A percentile compares a stretch with the other conserved stretches of the same genome.
Evolutionary conservation across 2,329 filamentous ascomycete genomes (phyloP).

Genomic region (Aspergillus udagawae): DNA sequence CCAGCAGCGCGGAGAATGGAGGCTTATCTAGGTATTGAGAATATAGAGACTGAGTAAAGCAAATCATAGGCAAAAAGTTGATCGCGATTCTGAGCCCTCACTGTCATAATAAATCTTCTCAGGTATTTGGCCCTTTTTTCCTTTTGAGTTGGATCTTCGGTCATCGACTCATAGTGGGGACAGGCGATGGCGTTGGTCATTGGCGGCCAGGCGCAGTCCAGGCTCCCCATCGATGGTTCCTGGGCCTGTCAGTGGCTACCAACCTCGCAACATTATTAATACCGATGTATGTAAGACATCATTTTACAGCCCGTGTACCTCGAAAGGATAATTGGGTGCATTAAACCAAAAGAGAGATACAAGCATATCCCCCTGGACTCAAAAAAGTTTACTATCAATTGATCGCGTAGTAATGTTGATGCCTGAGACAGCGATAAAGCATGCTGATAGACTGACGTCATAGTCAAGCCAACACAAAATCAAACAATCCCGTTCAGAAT

Average conservation of each 20-base stretch:
- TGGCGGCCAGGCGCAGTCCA: slow-evolving; percentile 1
- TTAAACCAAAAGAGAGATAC: not conserved
- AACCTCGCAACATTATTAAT: slow-evolving; percentile 4
- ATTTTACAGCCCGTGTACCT: not conserved
- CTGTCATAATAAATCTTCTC: not conserved
- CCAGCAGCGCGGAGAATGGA: not conserved
- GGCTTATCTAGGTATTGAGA: not conserved
- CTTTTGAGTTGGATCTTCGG: slow-evolving; percentile 6
- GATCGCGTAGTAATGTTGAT: not conserved
- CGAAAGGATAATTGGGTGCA: not conserved
- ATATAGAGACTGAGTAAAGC: not conserved
- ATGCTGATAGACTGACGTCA: not conserved
- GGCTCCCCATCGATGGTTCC: not conserved
- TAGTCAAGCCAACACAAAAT: too few relatives aligned
- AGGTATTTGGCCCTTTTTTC: not conserved
- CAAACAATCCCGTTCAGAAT: not conserved
- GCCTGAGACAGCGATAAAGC: not conserved
- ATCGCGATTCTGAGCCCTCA: not conserved
- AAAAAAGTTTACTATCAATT: not conserved
- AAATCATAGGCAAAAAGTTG: not conserved
- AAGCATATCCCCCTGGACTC: not conserved
- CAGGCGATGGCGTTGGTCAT: not conserved
- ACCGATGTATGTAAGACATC: not conserved
- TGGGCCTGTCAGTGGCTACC: slow-evolving; percentile 2
- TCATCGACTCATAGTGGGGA: slow-evolving; percentile 18